A percentile compares a stretch with the other conserved stretches of the same genome.
These are phyloP conservation scores for Phycomyces nitens DNA, from an alignment of 192 early-diverging fungal genomes.

Conservation along the genomic window DNA sequence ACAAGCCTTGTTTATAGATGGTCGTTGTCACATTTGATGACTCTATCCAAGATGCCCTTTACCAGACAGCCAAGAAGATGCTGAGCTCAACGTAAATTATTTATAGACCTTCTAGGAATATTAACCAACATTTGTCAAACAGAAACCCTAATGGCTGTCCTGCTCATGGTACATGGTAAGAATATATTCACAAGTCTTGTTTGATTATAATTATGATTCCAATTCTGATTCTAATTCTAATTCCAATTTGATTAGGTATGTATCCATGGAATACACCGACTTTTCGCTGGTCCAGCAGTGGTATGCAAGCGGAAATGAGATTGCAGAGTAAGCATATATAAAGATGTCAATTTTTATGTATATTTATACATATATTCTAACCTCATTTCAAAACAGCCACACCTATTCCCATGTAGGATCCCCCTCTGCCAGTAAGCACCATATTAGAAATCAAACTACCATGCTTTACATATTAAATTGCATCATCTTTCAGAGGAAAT, in stretches of 20 bases:
- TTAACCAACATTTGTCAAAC: not conserved
- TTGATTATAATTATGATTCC: no score
- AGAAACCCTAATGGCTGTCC: conserved; percentile 62
- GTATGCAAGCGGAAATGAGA: conserved; percentile 61
- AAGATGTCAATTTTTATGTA: no score
- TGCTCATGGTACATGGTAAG: conserved; percentile 51
- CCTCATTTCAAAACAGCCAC: conserved; percentile 22
- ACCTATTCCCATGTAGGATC: conserved; percentile 33
- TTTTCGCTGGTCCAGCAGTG: conserved; percentile 53
- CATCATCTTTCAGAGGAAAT: conserved; percentile 37
- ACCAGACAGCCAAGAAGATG: conserved; percentile 26
- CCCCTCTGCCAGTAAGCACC: conserved; percentile 23
- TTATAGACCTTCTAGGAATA: no score
- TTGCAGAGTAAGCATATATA: conserved; percentile 40
- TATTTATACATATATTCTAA: no score
- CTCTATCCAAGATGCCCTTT: conserved; percentile 42
- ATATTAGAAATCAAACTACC: not conserved
- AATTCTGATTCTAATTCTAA: no score
- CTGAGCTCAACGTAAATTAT: conserved; percentile 27
- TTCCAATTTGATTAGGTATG: conserved; percentile 36
- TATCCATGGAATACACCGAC: conserved; percentile 58
- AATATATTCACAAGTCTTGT: not conserved
- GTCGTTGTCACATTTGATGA: conserved; percentile 62
- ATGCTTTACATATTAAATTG: not conserved
- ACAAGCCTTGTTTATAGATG: conserved; percentile 39